These are phyloP conservation scores for Podospora bellae-mahoneyi DNA, from an alignment of 495 filamentous ascomycete genomes.

Conservation along the genomic window DNA sequence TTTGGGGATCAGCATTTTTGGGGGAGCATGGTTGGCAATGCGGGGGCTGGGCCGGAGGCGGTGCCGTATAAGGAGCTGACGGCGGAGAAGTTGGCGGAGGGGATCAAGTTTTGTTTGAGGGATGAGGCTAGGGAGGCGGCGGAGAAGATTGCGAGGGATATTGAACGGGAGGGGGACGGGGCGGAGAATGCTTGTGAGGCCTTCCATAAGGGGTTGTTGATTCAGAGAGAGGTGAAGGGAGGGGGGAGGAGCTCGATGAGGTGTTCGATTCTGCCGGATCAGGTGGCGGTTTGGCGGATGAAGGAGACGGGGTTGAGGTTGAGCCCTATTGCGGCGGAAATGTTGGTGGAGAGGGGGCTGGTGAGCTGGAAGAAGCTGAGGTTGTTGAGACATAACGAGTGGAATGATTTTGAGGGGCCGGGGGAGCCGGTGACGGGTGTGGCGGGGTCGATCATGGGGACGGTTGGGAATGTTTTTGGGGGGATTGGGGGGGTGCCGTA, in stretches of 20 bases:
- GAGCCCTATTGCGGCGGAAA: conserved; percentile 62
- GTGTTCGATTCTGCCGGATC: conserved; percentile 62
- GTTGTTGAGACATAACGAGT: conserved; percentile 64
- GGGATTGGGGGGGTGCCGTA: conserved; percentile 60
- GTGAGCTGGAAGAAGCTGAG: conserved; percentile 63
- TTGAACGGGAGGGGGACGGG: conserved; percentile 68
- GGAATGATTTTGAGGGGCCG: conserved; percentile 77
- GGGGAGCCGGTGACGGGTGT: conserved; percentile 69
- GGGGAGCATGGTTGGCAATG: conserved; percentile 66
- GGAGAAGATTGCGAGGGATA: conserved; percentile 56
- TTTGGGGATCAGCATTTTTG: conserved; percentile 80
- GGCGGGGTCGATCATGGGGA: conserved; percentile 53
- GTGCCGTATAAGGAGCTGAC: conserved; percentile 71
- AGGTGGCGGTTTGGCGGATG: conserved; percentile 65
- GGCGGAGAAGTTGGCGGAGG: conserved; percentile 58
- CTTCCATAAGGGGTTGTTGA: conserved; percentile 60
- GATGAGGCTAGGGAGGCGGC: conserved; percentile 56
- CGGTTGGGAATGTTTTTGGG: conserved; percentile 50
- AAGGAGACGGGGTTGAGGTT: conserved; percentile 56
- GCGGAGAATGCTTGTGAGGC: conserved; percentile 66
- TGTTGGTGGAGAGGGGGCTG: conserved; percentile 56
- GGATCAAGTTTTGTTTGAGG: conserved; percentile 63
- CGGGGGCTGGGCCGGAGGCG: conserved; percentile 64
- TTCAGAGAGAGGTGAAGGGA: conserved; percentile 34
- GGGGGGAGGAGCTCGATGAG: conserved; percentile 57